Percentiles rank a stretch among this genome's conserved stretches.
phyloP scores from a whole-genome alignment of 1,284 basidiomycete genomes.

The Takashimella koratensis region DNA sequence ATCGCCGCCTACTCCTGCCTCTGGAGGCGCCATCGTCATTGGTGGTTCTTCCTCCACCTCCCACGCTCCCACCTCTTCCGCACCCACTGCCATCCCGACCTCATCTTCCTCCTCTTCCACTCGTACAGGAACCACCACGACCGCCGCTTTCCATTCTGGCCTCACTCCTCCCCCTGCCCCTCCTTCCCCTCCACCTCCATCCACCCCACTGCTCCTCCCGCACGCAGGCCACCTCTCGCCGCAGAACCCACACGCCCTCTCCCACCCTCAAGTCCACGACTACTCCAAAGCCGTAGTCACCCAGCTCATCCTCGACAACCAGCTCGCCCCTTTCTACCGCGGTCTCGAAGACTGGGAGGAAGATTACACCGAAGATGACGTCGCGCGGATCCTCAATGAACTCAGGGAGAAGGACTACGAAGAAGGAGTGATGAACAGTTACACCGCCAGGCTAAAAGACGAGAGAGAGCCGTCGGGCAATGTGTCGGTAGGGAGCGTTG shows the following conservation, averaged over 20 bases:
- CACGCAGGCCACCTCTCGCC: slow-evolving; percentile 71
- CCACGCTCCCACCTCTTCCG: neutral
- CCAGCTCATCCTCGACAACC: slow-evolving; percentile 78
- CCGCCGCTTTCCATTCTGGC: slow-evolving; percentile 69
- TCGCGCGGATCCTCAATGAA: slow-evolving; percentile 53
- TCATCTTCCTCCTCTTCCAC: neutral
- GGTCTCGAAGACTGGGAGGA: slow-evolving; percentile 90
- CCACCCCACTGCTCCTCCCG: slow-evolving; percentile 57
- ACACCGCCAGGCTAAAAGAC: slow-evolving; percentile 31
- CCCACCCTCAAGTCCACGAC: slow-evolving; percentile 59
- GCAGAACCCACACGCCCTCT: slow-evolving; percentile 82
- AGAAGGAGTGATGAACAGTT: slow-evolving; percentile 35
- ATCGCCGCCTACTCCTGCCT: neutral
- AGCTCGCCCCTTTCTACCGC: slow-evolving; percentile 91
- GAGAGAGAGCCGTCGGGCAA: slow-evolving; percentile 23
- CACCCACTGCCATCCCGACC: neutral
- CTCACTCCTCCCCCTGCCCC: slow-evolving; percentile 20
- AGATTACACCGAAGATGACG: slow-evolving; percentile 76
- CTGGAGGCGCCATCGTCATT: neutral
- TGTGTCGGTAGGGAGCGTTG: slow-evolving; percentile 17
- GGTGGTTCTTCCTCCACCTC: neutral
- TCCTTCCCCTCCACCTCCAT: slow-evolving; percentile 55
- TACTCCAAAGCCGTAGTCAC: slow-evolving; percentile 86
- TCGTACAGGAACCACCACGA: slow-evolving; percentile 51
- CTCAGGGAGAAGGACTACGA: slow-evolving; percentile 35